These are phyloP conservation scores for Globisporangium carolinianum DNA, from an alignment of 352 stramenopile genomes.

Conservation along the genomic window DNA sequence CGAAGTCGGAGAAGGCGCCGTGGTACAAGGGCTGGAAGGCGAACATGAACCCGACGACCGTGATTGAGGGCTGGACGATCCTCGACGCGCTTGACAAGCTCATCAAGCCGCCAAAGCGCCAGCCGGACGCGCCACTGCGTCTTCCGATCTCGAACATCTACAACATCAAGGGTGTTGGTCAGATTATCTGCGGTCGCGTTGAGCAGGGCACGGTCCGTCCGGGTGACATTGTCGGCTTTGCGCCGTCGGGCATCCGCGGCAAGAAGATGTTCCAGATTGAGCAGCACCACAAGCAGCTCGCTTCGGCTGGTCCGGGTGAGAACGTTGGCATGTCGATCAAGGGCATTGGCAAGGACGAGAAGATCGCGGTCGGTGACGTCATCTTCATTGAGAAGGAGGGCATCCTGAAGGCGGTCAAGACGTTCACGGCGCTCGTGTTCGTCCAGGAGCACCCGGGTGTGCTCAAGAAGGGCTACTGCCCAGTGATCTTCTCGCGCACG, in stretches of 20 bases:
- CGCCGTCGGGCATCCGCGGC: slow-evolving; percentile 42
- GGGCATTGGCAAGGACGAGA: slow-evolving; percentile 70
- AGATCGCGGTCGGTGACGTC: slow-evolving; percentile 49
- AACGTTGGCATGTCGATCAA: slow-evolving; percentile 82
- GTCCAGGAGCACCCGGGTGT: slow-evolving; percentile 76
- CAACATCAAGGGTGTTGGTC: slow-evolving; percentile 82
- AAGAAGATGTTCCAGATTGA: slow-evolving; percentile 78
- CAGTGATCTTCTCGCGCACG: slow-evolving; percentile 76
- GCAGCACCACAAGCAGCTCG: slow-evolving; percentile 72
- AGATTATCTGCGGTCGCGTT: slow-evolving; percentile 67
- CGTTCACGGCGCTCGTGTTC: slow-evolving; percentile 65
- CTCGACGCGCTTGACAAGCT: slow-evolving; percentile 67
- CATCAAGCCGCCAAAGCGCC: slow-evolving; percentile 58
- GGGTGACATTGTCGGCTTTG: slow-evolving; percentile 63
- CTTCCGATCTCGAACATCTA: slow-evolving; percentile 76
- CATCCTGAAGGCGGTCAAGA: slow-evolving; percentile 46
- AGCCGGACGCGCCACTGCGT: slow-evolving; percentile 47
- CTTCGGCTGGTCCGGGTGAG: slow-evolving; percentile 55
- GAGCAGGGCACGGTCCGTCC: slow-evolving; percentile 60
- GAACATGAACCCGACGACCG: slow-evolving; percentile 36
- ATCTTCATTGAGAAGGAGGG: slow-evolving; percentile 35
- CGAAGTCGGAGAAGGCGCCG: slow-evolving; percentile 55
- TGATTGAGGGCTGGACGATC: slow-evolving; percentile 37
- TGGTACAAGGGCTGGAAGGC: slow-evolving; percentile 79
- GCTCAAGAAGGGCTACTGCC: slow-evolving; percentile 67